phyloP scores from a whole-genome alignment of 176 grass and related monocot genomes.

The Raddia guianensis region DNA sequence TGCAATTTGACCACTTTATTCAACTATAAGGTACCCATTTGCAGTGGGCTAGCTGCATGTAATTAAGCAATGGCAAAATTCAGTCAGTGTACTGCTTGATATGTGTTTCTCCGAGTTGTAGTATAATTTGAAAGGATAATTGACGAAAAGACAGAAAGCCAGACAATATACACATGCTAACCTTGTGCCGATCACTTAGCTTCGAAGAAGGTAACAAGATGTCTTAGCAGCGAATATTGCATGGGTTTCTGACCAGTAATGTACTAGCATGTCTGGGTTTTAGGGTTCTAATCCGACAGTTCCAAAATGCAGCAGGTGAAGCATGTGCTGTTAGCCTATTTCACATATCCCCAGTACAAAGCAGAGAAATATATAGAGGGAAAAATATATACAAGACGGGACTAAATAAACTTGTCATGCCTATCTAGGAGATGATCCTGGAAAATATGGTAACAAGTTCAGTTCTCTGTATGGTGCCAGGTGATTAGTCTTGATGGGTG shows the following conservation, averaged over 20 bases:
- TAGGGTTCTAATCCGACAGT: conserved; percentile 39
- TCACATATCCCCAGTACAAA: conserved; percentile 19
- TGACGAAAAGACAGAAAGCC: background rate
- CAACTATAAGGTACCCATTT: background rate
- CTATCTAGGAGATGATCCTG: conserved; percentile 30
- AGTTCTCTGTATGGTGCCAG: conserved; percentile 29
- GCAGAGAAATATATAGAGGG: background rate
- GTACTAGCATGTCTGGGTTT: conserved; percentile 18
- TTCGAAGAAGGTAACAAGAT: background rate
- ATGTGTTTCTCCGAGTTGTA: background rate
- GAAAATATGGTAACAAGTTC: conserved; percentile 25
- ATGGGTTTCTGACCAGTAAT: conserved; percentile 26
- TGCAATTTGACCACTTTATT: conserved; percentile 10
- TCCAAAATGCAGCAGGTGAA: conserved; percentile 31
- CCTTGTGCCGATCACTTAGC: background rate
- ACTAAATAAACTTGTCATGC: conserved; percentile 36
- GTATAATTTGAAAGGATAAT: background rate
- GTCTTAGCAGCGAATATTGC: conserved; percentile 22
- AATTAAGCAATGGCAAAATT: background rate
- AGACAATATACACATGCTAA: background rate
- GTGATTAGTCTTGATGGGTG: conserved; percentile 27
- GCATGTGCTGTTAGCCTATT: background rate
- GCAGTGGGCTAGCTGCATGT: background rate
- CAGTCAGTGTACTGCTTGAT: conserved; percentile 3
- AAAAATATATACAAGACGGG: background rate